Conservation (phyloP, 441 rosid species). For the Euphorbia celastroides region DNA sequence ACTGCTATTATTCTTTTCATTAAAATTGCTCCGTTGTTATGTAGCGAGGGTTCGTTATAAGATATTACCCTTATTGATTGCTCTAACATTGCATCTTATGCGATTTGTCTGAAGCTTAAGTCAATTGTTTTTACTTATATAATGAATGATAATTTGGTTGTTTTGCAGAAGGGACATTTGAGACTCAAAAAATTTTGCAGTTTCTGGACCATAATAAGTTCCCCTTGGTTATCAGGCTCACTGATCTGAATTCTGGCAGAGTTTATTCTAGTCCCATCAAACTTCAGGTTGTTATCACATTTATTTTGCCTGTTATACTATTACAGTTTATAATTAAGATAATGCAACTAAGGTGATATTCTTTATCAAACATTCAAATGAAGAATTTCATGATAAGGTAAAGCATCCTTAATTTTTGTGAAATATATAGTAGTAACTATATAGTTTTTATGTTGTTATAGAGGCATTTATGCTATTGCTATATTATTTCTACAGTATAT, state of each 20-base stretch:
- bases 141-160: constrained; percentile 17
- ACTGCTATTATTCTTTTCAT: not conserved
- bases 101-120: constrained; percentile 8
- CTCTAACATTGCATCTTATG: constrained; percentile 5
- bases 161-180: constrained; percentile 58
- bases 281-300: constrained; percentile 56
- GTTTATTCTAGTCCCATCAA: constrained; percentile 74
- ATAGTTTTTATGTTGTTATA: not conserved
- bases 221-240: constrained; percentile 68
- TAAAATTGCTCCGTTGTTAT: too few species aligned
- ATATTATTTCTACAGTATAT: not conserved
- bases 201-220: constrained; percentile 69
- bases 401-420: not conserved
- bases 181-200: constrained; percentile 46
- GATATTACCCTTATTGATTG: not conserved
- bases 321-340: not conserved
- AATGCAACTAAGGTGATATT: not conserved
- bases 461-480: not conserved
- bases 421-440: not conserved
- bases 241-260: constrained; percentile 59
- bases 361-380: not conserved
- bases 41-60: not conserved
- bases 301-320: constrained; percentile 5
- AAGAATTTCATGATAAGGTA: not conserved
- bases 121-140: constrained; percentile 8